These are phyloP conservation scores for Paspalum vaginatum DNA, from an alignment of 176 grass and related monocot genomes.

Conservation along the genomic window DNA sequence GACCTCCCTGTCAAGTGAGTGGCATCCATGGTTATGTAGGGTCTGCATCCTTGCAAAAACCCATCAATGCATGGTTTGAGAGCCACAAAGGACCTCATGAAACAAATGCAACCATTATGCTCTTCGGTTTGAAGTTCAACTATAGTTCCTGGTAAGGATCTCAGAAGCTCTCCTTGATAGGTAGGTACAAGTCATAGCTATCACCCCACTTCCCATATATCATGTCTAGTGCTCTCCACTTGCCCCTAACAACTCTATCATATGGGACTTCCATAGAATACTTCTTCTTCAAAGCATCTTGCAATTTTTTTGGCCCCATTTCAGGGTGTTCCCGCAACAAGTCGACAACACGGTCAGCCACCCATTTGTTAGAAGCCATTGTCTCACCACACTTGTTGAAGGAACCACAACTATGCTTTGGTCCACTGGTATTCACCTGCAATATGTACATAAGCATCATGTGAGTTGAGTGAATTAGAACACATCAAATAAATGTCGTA, in stretches of 20 bases:
- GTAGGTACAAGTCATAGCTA: background rate
- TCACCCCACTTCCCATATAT: background rate
- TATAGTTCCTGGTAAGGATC: background rate
- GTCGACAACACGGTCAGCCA: background rate
- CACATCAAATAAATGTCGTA: background rate
- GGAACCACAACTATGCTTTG: background rate
- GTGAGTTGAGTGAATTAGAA: no score
- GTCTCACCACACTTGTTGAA: background rate
- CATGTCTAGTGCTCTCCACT: background rate
- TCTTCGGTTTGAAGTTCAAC: background rate
- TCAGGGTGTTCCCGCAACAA: background rate
- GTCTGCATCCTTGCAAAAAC: background rate
- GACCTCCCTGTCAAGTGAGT: no score
- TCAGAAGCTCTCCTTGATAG: background rate
- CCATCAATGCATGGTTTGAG: background rate
- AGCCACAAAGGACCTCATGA: background rate
- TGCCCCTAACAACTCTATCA: background rate
- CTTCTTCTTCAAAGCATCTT: rapidly evolving
- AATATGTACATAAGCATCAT: background rate
- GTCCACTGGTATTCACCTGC: background rate
- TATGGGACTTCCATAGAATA: no score
- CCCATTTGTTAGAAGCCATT: background rate
- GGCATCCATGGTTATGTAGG: background rate
- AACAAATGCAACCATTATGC: background rate
- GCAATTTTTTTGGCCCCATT: background rate